Base-by-base conservation (phyloP, 495 filamentous ascomycete genomes). In the Alectoria sarmentosa region DNA sequence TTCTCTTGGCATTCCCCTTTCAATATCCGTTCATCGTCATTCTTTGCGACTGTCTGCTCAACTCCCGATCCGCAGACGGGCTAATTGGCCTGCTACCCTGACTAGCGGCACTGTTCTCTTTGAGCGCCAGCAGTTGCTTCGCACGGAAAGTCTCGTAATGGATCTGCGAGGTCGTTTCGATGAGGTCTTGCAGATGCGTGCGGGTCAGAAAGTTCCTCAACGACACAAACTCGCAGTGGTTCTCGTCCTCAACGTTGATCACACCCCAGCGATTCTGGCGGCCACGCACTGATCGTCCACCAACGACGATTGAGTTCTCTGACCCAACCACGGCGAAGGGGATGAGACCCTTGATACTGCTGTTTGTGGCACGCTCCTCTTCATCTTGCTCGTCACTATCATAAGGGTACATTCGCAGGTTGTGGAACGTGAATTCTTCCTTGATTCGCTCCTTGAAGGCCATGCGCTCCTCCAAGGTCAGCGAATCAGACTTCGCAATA, bases 121-220 rank as follows among this genome's bases (percentile, higher is more conserved):
- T 98, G 70, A 99, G 83, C 58, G 94, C 94, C 69, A 99, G 77
- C 71, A 99, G 82, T 78, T 99, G 95, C 85, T 98, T 99, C 69
- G 94, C 93, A 78, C 94, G 93, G 92, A 98, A 99, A 59, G 90
- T 95, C 83, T 99, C 94, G 80, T 99, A 99, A 82, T 99, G 94
- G 78, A 98, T 99, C 81, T 98, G 94, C 69, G 92, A 96, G n/a
- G 94, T 99, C 17, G 94, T 99, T 76, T 96, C 94, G 76, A 99
- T 97, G 63, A 99, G 85, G 71, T 99, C 94, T 81, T 99, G 90
- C 62, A 96, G 82, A 77, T 99, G 94, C 55, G 94, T 92, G 74
- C 93, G 88, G 73, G 90, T 96, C 65, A 99, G 83, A 85, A 99
- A 99, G 83, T 99, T 92, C 71, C 94, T 85, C 62, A 99, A 84